Evolutionary conservation across 2,329 filamentous ascomycete genomes (phyloP), one percentile per base, ranked within the genome.

Genomic region (Juglanconis juglandina): DNA sequence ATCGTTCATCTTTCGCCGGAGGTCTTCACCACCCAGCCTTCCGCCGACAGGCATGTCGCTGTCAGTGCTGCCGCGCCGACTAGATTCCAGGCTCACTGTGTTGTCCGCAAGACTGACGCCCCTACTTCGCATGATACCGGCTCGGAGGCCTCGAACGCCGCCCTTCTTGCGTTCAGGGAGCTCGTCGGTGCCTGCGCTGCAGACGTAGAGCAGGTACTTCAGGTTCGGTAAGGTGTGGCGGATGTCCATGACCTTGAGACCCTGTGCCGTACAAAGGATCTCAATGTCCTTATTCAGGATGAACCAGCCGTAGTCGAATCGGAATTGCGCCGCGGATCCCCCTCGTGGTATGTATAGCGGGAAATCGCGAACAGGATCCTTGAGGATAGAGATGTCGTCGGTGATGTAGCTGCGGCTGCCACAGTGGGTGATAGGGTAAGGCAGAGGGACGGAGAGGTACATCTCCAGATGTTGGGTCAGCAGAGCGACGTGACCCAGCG

Each of bases 231-330:
- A 77, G 0, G 94, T 96, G 67, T 98, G 92, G 4, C 95, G 85
- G 17, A 97, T 92, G 69, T 99, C 95, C 64, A 97, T 83, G 1
- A 96, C 87, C 51, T 88, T 87, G 11, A 97, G 78, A 0, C 89
- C 89, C 65, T 92, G 87, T 1, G 81, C 79, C 3, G 79, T 76
- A 62, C 85, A 87, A 3, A 88, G 77, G 0, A 80, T 75, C 67
- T 98, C 93, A 59, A 99, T 93, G 70, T 98, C 81, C 75, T 98
- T 97, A 77, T 98, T 98, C 13, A 99, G 82, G n/a, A 98, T 78
- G 68, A 98, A 99, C 71, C 96, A 95, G 10, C 82, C 95, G 72
- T 98, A 99, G 68, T 98, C 94, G 73, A 98, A 98, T 2, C 94
- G 87, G 77, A 94, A 98, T 50, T 92, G 86, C 0, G 92, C 86